A percentile compares a stretch with the other conserved stretches of the same genome.
These are phyloP conservation scores for Chamaecrista fasciculata DNA, from an alignment of 306 rosid species.

Conservation along the genomic window DNA sequence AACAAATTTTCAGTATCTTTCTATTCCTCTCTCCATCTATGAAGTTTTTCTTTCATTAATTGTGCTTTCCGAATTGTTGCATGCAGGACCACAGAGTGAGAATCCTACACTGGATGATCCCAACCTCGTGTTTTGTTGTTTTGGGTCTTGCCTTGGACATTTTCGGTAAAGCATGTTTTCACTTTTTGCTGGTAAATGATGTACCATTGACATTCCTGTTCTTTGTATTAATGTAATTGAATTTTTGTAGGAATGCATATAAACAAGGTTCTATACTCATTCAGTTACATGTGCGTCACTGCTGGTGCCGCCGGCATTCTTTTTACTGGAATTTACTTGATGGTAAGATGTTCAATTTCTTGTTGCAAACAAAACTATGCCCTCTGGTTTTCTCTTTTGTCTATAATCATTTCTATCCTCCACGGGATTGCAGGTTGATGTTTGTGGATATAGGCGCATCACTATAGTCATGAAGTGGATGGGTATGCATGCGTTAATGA, in stretches of 20 bases:
- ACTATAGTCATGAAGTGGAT: conserved; percentile 73
- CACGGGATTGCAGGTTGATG: conserved; percentile 69
- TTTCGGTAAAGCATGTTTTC: conserved; percentile 44
- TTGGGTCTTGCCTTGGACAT: conserved; percentile 63
- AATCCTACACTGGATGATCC: conserved; percentile 70
- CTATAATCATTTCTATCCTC: neutral
- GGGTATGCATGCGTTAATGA: conserved; percentile 87
- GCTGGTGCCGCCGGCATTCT: conserved; percentile 84
- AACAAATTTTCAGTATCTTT: neutral
- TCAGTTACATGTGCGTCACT: conserved; percentile 85
- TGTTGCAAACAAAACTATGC: neutral
- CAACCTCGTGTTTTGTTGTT: conserved; percentile 60
- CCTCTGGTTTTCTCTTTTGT: conserved; percentile 6
- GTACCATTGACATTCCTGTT: neutral
- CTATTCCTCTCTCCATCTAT: neutral
- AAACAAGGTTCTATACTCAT: conserved; percentile 85
- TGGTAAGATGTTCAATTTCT: conserved; percentile 48
- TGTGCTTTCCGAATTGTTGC: conserved; percentile 14
- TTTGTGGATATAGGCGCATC: conserved; percentile 62
- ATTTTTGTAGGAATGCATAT: conserved; percentile 62
- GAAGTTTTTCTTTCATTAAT: neutral
- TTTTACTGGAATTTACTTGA: conserved; percentile 69
- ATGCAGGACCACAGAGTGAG: conserved; percentile 79
- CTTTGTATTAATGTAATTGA: neutral
- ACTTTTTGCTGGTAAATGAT: neutral